Evolutionary conservation across 108 stramenopile species (phyloP), one percentile per base, ranked within the genome.

Genomic region (Mayamaea pseudoterrestris): DNA sequence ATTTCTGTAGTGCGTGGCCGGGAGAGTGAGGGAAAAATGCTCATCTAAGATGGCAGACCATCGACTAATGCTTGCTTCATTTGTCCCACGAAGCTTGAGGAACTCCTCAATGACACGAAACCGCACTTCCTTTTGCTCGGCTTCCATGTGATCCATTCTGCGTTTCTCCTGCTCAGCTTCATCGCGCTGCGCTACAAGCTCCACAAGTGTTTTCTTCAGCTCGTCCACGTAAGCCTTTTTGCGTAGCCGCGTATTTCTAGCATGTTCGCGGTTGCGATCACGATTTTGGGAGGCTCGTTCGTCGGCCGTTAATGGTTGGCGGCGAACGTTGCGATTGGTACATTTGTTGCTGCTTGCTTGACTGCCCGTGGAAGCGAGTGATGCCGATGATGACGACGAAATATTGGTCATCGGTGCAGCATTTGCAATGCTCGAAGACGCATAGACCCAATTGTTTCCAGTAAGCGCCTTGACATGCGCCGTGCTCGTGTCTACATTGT

Each of bases 221-320:
- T 83, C 79, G 36, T 92, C 90, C 21, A 98, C 54, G 47, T 88
- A 93, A 17, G 92, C 92, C 65, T 93, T 93, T 63, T 93, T 93
- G 24, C 92, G 71, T 23, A 90, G 61, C 27, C 92, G 66, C 14
- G 92, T 93, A 62, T 93, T 93, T 27, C 85, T 66, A 22, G 92
- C 92, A 61, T 93, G 92, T 50, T 93, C 92, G 30, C 92, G 64
- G 50, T 93, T 93, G 11, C 92, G 71, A 53, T 93, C 93, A 17
- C 93, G 76, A 47, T 85, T 80, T 11, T 57, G 60, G 35, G 55
- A 55, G 43, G 72, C 58, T 30, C 64, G 64, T 50, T 89, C 74
- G 57, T 85, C 82, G 6, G 63, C 57, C 16, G 59, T 68, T 46
- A 76, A n/a, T n/a, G n/a, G n/a, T n/a, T n/a, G n/a, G n/a, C n/a